Base-by-base conservation (phyloP, 2,329 filamentous ascomycete genomes). In the Ceratocystis eucalypticola region DNA sequence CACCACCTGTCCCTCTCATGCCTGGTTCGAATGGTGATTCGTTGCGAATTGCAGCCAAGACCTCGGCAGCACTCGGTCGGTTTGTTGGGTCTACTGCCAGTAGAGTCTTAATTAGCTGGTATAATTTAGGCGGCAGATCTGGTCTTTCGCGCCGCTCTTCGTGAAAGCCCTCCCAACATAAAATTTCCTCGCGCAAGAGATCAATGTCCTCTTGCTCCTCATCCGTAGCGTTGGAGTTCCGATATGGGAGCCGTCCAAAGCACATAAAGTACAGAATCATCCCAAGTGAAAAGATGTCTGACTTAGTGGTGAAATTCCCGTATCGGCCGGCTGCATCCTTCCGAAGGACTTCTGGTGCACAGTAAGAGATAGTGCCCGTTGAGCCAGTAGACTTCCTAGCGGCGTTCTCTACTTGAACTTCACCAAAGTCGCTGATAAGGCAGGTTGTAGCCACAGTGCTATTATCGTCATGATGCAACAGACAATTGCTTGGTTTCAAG, bases 221-320 rank as follows among this genome's bases (percentile, higher is more conserved):
- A 68, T 96, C 85, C 25, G 95, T 80, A 2, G 87, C 82, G 73
- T 97, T 93, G 64, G 92, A 90, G 71, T 88, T 89, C 28, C 77
- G 80, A 73, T 97, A 99, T 0, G 94, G 94, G 10, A 99, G 80
- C 61, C 87, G 83, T 1, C 88, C 90, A 73, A 99, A 99, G 74
- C 94, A 99, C 81, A 99, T 88, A 73, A 99, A 99, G 75, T 97
- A 96, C 2, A 99, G 81, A 66, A 97, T 97, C 93, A 99, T 96
- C 62, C 94, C 94, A 0, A 99, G 79, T 0, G 92, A 96, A 75
- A 99, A 99, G n/a, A 99, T 88, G 72, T 99, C 94, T 0, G 92
- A 96, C 73, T 97, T 99, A 30, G 90, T 92, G 0, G 91, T 96
- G 72, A 99, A 99, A 73, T 97, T 96, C 6, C 89, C 91, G 71